Conservation (phyloP, 805 yeast species). For the Wickerhamiella cacticola region DNA sequence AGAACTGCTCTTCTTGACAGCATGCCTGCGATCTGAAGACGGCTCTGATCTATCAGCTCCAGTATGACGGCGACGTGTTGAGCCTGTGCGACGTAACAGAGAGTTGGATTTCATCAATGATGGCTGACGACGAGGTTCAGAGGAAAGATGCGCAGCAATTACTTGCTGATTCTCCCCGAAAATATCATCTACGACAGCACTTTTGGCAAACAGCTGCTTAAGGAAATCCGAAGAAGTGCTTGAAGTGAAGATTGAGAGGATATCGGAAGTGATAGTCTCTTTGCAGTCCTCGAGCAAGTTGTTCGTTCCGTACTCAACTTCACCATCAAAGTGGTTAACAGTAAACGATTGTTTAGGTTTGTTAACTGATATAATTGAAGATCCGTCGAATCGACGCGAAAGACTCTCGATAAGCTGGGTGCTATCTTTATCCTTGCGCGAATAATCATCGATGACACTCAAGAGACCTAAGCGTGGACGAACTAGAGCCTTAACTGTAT, state of each 20-base stretch:
- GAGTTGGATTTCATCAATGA: slow-evolving; percentile 22
- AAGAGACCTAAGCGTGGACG: slow-evolving; percentile 30
- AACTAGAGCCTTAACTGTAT: slow-evolving; percentile 44
- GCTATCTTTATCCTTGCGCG: slow-evolving; percentile 29
- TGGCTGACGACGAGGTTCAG: slow-evolving; percentile 33
- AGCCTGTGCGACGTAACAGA: not conserved
- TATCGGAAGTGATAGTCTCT: slow-evolving; percentile 38
- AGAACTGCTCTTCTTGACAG: not conserved
- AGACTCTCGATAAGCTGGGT: slow-evolving; percentile 26
- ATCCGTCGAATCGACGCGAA: slow-evolving; percentile 27
- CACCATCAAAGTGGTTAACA: slow-evolving; percentile 47
- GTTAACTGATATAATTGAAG: slow-evolving; percentile 22
- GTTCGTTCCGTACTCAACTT: slow-evolving; percentile 42
- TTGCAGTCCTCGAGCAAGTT: slow-evolving; percentile 41
- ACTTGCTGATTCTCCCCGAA: slow-evolving; percentile 26
- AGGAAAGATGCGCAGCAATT: slow-evolving; percentile 31
- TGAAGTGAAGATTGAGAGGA: slow-evolving; percentile 31
- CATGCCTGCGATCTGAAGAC: slow-evolving; percentile 4
- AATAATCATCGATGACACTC: slow-evolving; percentile 31
- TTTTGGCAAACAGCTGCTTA: slow-evolving; percentile 26
- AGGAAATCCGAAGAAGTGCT: slow-evolving; percentile 31
- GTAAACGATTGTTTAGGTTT: slow-evolving; percentile 36
- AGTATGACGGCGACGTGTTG: slow-evolving; percentile 15
- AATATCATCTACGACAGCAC: slow-evolving; percentile 31
- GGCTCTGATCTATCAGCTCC: slow-evolving; percentile 14